A percentile compares a stretch with the other conserved stretches of the same genome.
Conservation (phyloP, 345 rosid species). For the Sonneratia caseolaris region DNA sequence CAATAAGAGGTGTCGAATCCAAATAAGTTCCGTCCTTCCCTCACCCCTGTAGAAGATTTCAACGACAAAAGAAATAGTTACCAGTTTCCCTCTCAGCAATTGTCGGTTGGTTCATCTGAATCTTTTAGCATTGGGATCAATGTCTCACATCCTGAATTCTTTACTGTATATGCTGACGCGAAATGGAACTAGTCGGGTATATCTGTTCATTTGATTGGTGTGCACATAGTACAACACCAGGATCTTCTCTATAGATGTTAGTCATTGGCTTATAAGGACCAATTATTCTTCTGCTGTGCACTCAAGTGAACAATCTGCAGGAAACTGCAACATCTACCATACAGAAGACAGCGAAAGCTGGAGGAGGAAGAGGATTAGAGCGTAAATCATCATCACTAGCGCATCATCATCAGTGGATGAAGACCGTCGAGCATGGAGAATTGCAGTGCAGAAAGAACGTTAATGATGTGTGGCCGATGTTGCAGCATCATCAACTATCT, state of each 20-base stretch:
- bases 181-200: too few relatives aligned
- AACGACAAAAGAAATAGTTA: neutral
- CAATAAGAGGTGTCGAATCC: neutral
- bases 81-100: neutral
- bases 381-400: constrained; percentile 17
- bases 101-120: too few relatives aligned
- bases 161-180: too few relatives aligned
- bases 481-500: constrained; percentile 25
- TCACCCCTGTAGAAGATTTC: neutral
- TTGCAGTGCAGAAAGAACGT: constrained; percentile 34
- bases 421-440: constrained; percentile 31
- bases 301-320: constrained; percentile 12
- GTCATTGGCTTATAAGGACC: neutral
- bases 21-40: neutral
- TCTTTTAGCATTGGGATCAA: too few relatives aligned
- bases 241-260: neutral
- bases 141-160: neutral
- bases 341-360: constrained; percentile 25
- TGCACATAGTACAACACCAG: neutral
- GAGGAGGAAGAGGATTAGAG: constrained; percentile 23
- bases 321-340: constrained; percentile 25
- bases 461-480: constrained; percentile 52
- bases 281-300: neutral
- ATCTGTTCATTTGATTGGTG: too few relatives aligned
- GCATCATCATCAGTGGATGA: constrained; percentile 29